A percentile compares a stretch with the other conserved stretches of the same genome.
These are phyloP conservation scores for Magnusiomyces fungicola DNA, from an alignment of 1,139 yeast genomes.

Conservation along the genomic window DNA sequence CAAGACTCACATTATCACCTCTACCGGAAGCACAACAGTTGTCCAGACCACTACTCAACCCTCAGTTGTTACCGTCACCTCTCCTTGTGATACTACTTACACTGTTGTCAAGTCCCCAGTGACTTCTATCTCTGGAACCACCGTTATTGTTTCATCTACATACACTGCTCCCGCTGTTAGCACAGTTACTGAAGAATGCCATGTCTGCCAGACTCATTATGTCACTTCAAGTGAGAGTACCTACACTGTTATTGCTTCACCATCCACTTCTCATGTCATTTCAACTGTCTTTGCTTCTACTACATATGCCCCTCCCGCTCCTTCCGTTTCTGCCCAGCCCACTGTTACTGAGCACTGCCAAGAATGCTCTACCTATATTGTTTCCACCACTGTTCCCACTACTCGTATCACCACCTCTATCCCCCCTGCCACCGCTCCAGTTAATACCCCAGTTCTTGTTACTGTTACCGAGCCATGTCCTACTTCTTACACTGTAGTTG, in stretches of 20 bases:
- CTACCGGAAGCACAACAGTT: neutral
- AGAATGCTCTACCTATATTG: neutral
- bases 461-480: constrained; percentile 3
- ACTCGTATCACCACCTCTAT: neutral
- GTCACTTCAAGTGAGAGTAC: neutral
- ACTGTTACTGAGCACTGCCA: neutral
- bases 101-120: neutral
- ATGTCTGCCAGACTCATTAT: neutral
- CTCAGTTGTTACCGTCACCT: neutral
- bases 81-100: neutral
- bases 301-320: neutral
- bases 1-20: neutral
- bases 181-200: neutral
- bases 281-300: neutral
- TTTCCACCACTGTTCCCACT: neutral
- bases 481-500: neutral
- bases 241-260: constrained; percentile 11
- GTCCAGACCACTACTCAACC: neutral
- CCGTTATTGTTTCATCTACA: too few species aligned
- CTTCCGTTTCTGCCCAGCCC: neutral
- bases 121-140: too few species aligned
- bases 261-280: neutral
- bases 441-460: too few species aligned
- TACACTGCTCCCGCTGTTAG: too few species aligned
- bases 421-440: neutral